Evolutionary conservation across 2,329 filamentous ascomycete species (phyloP).

Genomic region (Parastagonospora nodorum): DNA sequence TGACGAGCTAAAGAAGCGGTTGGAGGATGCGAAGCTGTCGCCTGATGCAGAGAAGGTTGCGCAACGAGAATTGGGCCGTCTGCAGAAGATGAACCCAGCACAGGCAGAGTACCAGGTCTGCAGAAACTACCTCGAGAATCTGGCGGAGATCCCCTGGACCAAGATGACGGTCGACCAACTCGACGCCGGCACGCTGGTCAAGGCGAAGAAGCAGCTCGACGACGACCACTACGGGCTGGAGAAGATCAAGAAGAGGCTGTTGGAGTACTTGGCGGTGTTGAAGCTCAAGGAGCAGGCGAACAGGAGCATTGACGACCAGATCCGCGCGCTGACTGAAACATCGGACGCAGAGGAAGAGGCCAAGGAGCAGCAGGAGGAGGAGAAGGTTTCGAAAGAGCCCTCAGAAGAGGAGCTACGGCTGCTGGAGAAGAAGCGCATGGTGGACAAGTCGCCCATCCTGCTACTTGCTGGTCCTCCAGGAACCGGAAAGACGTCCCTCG

Average conservation of each 20-base stretch:
- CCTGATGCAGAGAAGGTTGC: conserved; percentile 89
- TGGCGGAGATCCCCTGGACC: conserved; percentile 93
- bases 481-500: conserved; percentile 93
- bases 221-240: conserved; percentile 96
- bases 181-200: conserved; percentile 75
- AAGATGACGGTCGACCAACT: conserved; percentile 83
- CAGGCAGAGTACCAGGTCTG: conserved; percentile 96
- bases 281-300: conserved; percentile 93
- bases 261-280: conserved; percentile 96
- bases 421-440: conserved; percentile 79
- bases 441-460: conserved; percentile 95
- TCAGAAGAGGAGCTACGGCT: conserved; percentile 68
- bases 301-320: conserved; percentile 78
- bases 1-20: conserved; percentile 86
- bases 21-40: conserved; percentile 80
- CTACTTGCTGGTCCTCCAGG: conserved; percentile 92
- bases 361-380: conserved; percentile 45
- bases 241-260: conserved; percentile 92
- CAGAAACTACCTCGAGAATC: conserved; percentile 89
- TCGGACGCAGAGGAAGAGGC: conserved; percentile 42
- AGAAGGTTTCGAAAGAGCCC: conserved; percentile 46
- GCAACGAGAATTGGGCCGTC: conserved; percentile 81
- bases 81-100: conserved; percentile 94
- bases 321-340: conserved; percentile 60
- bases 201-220: conserved; percentile 87